These are phyloP conservation scores for Hyparrhenia diplandra DNA, from an alignment of 176 grass and related monocot genomes.

Conservation along the genomic window DNA sequence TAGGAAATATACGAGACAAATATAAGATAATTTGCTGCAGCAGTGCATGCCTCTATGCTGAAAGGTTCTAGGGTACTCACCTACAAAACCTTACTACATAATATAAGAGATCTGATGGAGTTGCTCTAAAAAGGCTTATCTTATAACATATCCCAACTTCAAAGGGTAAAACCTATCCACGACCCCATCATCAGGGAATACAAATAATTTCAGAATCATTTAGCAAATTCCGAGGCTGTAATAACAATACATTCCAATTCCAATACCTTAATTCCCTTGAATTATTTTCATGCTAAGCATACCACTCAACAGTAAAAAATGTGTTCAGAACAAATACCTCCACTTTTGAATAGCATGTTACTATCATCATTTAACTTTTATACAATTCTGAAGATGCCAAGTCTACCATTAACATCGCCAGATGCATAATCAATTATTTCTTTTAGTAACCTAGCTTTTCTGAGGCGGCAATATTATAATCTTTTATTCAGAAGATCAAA, in stretches of 20 bases:
- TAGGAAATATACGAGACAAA: background rate
- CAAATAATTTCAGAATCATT: background rate
- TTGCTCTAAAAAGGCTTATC: background rate
- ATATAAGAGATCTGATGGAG: background rate
- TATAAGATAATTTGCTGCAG: background rate
- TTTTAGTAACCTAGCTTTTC: constrained; percentile 18
- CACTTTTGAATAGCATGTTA: background rate
- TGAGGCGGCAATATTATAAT: constrained; percentile 19
- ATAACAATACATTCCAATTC: background rate
- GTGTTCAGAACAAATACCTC: background rate
- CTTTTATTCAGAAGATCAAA: background rate
- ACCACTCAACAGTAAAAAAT: background rate
- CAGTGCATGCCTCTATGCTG: background rate
- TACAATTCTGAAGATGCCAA: background rate
- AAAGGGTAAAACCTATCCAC: background rate
- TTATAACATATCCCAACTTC: background rate
- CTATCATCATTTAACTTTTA: background rate
- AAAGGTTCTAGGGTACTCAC: background rate
- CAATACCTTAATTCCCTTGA: background rate
- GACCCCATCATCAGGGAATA: background rate
- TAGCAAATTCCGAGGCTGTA: background rate
- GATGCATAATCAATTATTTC: constrained; percentile 28
- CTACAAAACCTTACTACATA: background rate
- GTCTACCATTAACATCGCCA: constrained; percentile 5
- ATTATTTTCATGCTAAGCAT: background rate